Evolutionary conservation across 352 stramenopile genomes (phyloP).

Genomic region (Pythium volutum): DNA sequence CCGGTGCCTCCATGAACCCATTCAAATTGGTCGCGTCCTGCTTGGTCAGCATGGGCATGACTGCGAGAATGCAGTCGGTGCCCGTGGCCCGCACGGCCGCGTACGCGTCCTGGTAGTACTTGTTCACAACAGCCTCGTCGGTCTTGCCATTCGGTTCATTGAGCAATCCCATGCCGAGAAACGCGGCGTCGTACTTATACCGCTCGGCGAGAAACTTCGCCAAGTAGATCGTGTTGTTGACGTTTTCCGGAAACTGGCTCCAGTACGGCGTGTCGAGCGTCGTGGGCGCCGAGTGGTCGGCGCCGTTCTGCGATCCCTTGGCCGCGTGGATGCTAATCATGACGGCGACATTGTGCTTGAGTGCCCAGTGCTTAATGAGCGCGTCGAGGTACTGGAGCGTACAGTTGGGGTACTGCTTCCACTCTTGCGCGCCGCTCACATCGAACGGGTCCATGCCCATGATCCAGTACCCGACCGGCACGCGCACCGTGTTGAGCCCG

Average conservation of each 20-base stretch:
- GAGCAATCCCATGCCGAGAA: constrained; percentile 38
- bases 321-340: constrained; percentile 53
- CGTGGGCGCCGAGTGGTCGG: constrained; percentile 53
- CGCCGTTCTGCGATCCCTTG: constrained; percentile 75
- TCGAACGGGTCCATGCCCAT: constrained; percentile 50
- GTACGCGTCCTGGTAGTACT: constrained; percentile 37
- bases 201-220: constrained; percentile 29
- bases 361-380: constrained; percentile 38
- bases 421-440: constrained; percentile 32
- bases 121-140: constrained; percentile 21
- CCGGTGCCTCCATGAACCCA: constrained; percentile 24
- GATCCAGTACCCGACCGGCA: constrained; percentile 80
- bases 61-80: constrained; percentile 30
- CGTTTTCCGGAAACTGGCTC: constrained; percentile 25
- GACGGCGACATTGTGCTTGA: constrained; percentile 40
- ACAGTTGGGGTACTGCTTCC: constrained; percentile 36
- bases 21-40: constrained; percentile 21
- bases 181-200: constrained; percentile 34
- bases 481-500: constrained; percentile 73
- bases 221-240: constrained; percentile 32
- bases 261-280: constrained; percentile 16
- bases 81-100: constrained; percentile 20
- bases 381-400: constrained; percentile 46
- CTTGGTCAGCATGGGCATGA: constrained; percentile 29
- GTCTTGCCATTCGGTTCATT: constrained; percentile 36